Evolutionary conservation across 768 basidiomycete species (phyloP).

Genomic region (Mycena venus): DNA sequence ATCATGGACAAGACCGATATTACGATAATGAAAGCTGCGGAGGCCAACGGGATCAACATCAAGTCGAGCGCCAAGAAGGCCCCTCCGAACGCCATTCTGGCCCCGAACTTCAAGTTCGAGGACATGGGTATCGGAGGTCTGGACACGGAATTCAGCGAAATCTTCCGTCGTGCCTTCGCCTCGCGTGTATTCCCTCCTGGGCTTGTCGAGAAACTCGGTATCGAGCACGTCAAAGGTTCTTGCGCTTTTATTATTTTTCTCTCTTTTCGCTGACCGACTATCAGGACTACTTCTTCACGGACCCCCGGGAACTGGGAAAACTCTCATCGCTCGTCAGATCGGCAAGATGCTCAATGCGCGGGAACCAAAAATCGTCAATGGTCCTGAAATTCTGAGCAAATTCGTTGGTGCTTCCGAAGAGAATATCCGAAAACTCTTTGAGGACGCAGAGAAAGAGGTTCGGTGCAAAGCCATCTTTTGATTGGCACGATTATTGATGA

Average conservation of each 20-base stretch:
- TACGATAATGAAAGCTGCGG: slow-evolving; percentile 83
- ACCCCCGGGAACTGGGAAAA: slow-evolving; percentile 98
- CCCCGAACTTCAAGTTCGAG: slow-evolving; percentile 99
- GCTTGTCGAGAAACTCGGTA: slow-evolving; percentile 96
- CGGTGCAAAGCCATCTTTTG: background rate
- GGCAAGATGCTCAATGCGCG: slow-evolving; percentile 99
- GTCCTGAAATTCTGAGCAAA: slow-evolving; percentile 97
- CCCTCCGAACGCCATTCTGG: slow-evolving; percentile 93
- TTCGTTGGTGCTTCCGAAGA: slow-evolving; percentile 98
- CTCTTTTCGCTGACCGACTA: background rate
- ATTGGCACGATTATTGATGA: background rate
- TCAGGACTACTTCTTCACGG: slow-evolving; percentile 87
- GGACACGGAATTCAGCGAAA: slow-evolving; percentile 93
- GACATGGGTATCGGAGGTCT: slow-evolving; percentile 99
- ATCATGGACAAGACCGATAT: slow-evolving; percentile 94
- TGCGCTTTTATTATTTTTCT: background rate
- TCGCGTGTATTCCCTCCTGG: slow-evolving; percentile 98
- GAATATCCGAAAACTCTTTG: slow-evolving; percentile 97
- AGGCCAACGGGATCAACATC: slow-evolving; percentile 85
- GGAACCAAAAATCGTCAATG: slow-evolving; percentile 98
- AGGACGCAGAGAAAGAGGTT: slow-evolving; percentile 98
- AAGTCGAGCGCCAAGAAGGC: slow-evolving; percentile 95
- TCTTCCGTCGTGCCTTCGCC: slow-evolving; percentile 98
- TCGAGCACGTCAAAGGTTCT: slow-evolving; percentile 95
- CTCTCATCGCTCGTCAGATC: slow-evolving; percentile 97